A percentile compares a stretch with the other conserved stretches of the same genome.
phyloP scores from a whole-genome alignment of 1,139 yeast genomes.

The Suhomyces bokatorum region DNA sequence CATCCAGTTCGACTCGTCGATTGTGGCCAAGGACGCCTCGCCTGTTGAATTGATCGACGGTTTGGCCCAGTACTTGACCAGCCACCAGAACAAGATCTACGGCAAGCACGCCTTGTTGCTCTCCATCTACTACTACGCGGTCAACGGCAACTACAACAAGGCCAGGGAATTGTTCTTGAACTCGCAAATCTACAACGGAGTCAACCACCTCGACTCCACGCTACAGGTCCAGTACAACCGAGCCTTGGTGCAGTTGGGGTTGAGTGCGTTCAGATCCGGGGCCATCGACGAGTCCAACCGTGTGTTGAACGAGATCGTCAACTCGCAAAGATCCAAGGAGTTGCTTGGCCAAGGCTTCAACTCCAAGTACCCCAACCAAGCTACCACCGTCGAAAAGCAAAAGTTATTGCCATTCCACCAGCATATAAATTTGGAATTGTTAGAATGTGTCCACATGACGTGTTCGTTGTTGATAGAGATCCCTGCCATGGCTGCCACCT shows the following conservation, averaged over 20 bases:
- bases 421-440: slow-evolving; percentile 93
- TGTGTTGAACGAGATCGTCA: slow-evolving; percentile 83
- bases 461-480: slow-evolving; percentile 88
- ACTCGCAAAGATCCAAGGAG: slow-evolving; percentile 86
- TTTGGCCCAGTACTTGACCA: slow-evolving; percentile 64
- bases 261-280: slow-evolving; percentile 93
- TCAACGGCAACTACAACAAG: slow-evolving; percentile 75
- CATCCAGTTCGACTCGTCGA: slow-evolving; percentile 34
- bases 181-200: slow-evolving; percentile 80
- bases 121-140: slow-evolving; percentile 88
- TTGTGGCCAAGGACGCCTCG: slow-evolving; percentile 34
- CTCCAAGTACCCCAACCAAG: slow-evolving; percentile 61
- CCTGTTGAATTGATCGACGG: slow-evolving; percentile 57
- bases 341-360: slow-evolving; percentile 90
- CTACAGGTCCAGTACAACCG: slow-evolving; percentile 93
- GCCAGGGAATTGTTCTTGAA: slow-evolving; percentile 87
- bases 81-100: slow-evolving; percentile 65
- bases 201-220: slow-evolving; percentile 80
- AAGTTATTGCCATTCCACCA: slow-evolving; percentile 95
- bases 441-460: slow-evolving; percentile 93
- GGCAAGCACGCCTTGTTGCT: slow-evolving; percentile 83
- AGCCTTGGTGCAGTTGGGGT: slow-evolving; percentile 92
- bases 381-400: slow-evolving; percentile 66
- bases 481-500: slow-evolving; percentile 70
- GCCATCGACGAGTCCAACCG: slow-evolving; percentile 85